Base-by-base conservation (phyloP, 1,284 basidiomycete species). In the Ustilago xerochloae region DNA sequence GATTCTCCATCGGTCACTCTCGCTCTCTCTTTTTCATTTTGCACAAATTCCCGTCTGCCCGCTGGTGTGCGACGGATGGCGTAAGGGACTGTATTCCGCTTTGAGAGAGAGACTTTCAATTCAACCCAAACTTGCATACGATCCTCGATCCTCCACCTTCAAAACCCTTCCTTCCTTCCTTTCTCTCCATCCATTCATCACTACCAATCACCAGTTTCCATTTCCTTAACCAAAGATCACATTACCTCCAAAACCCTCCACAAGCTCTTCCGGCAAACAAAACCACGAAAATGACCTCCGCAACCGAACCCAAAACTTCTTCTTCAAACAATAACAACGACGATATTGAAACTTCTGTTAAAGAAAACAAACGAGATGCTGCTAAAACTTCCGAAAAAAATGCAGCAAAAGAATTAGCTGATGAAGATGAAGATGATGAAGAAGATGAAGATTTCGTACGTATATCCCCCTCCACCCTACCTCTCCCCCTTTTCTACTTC, bases 361-460 rank as follows among this genome's bases (percentile, higher is more conserved):
- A 67, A 54, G 56, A 67, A 20, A 57, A 67, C 69, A 66, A 73
- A 60, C 59, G 57, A 10, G 61, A 61, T 16, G 63, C 69, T 41
- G 69, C 63, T 36, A 49, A 67, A 45, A 15, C 16, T 5, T 33
- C 64, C 18, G 63, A 73, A 50, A 29, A 73, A 38, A 57, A 67
- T 20, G 49, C 64, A 4, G 49, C 63, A 24, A 24, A 60, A n/a
- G 57, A 61, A 2, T 43, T 63, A 18, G 55, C 54, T 18, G 63
- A 65, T 12, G 62, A 68, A 13, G 61, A 70, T 35, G 58, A 73
- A 10, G 70, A 73, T 20, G 70, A 67, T 30, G 70, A 73, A 18
- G 63, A 66, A 4, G 69, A 71, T 22, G 60, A 72, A 47, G 69
- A 73, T 32, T 73, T 73, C 30, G 69, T 73, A 57, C 8, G 56